Conservation (phyloP, 345 rosid species). For the Citrus inodora region DNA sequence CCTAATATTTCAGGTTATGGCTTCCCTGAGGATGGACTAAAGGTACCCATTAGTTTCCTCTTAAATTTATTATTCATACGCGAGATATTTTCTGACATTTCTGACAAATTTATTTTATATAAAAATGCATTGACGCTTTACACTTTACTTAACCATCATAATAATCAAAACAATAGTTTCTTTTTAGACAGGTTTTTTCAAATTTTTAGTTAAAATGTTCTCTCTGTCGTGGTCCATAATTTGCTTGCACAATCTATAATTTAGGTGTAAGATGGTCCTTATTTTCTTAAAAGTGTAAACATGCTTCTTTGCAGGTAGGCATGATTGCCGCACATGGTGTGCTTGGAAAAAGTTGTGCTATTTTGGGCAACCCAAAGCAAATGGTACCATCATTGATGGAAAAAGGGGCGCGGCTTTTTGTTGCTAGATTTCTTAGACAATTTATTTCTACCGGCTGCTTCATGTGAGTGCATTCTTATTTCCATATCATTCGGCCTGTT, state of each 20-base stretch:
- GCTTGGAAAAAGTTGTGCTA: conserved; percentile 43
- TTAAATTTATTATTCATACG: not conserved
- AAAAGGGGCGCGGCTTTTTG: conserved; percentile 70
- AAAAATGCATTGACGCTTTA: not conserved
- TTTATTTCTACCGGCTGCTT: conserved; percentile 63
- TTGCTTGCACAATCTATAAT: not conserved
- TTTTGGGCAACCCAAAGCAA: conserved; percentile 61
- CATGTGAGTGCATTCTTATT: conserved; percentile 48
- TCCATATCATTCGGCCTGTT: not conserved
- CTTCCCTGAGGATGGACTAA: conserved; percentile 93
- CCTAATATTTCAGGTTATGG: conserved; percentile 70
- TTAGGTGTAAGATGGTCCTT: not conserved
- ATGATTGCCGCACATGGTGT: conserved; percentile 62
- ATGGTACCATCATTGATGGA: conserved; percentile 79
- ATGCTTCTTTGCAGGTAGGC: conserved; percentile 54
- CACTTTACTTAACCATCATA: not conserved
- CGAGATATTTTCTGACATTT: not conserved
- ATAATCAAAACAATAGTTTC: not conserved
- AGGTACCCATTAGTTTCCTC: conserved; percentile 37
- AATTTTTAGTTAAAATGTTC: too few species aligned
- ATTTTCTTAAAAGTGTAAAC: not conserved
- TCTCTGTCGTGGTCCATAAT: not conserved
- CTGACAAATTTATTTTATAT: too few species aligned
- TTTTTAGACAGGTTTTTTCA: not conserved
- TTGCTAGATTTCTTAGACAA: conserved; percentile 67